A percentile compares a stretch with the other conserved stretches of the same genome.
These are phyloP conservation scores for Fusarium sarcochroum DNA, from an alignment of 2,329 filamentous ascomycete species.

Conservation along the genomic window DNA sequence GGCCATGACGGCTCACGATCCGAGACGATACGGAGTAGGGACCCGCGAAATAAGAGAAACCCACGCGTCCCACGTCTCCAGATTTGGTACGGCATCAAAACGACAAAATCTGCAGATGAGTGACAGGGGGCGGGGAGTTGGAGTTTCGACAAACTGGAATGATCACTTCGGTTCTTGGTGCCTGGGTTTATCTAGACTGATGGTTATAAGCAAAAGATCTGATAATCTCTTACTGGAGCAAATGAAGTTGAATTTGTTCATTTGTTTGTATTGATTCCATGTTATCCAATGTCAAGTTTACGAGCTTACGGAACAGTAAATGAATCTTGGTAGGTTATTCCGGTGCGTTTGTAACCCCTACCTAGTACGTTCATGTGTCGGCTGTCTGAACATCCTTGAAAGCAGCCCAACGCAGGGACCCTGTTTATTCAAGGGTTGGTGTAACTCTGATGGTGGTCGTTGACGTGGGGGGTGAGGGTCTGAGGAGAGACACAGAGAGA, in stretches of 20 bases:
- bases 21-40: slow-evolving; percentile 19
- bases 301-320: too few relatives aligned
- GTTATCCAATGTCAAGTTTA: too few relatives aligned
- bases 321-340: neutral
- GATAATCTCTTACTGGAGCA: too few relatives aligned
- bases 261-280: too few relatives aligned
- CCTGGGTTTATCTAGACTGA: too few relatives aligned
- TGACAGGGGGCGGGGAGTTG: slow-evolving; percentile 43
- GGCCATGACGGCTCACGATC: slow-evolving; percentile 6
- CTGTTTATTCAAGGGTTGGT: slow-evolving; percentile 15
- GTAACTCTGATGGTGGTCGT: slow-evolving; percentile 21
- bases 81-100: slow-evolving; percentile 6
- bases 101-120: slow-evolving; percentile 23
- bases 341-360: neutral
- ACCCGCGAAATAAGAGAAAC: slow-evolving; percentile 30
- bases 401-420: slow-evolving; percentile 28
- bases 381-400: slow-evolving; percentile 17
- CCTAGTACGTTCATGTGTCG: neutral
- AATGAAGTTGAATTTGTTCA: too few relatives aligned
- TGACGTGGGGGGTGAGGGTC: slow-evolving; percentile 26
- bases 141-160: slow-evolving; percentile 8
- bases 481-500: slow-evolving; percentile 12
- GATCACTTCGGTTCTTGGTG: neutral
- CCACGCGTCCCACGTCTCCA: slow-evolving; percentile 25
- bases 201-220: too few relatives aligned